These are phyloP conservation scores for Microsporum ferrugineum DNA, from an alignment of 2,329 filamentous ascomycete species.

Conservation along the genomic window DNA sequence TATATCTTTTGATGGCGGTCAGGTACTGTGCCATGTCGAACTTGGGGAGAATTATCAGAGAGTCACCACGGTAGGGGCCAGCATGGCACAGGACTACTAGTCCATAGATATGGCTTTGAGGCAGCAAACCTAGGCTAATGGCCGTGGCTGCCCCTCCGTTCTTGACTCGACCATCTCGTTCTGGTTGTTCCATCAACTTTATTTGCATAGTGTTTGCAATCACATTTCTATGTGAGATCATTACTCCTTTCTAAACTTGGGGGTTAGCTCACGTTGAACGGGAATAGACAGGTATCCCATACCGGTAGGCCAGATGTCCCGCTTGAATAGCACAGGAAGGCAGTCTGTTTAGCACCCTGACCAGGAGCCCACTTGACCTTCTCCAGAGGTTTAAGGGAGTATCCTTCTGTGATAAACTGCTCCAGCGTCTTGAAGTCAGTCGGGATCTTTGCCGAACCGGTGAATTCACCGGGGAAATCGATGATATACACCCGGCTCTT, in stretches of 20 bases:
- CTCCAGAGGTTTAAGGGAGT: slow-evolving; percentile 29
- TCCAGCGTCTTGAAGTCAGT: slow-evolving; percentile 51
- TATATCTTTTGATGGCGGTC: slow-evolving; percentile 53
- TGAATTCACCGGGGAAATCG: slow-evolving; percentile 49
- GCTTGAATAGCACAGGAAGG: slow-evolving; percentile 70
- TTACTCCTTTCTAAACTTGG: slow-evolving; percentile 58
- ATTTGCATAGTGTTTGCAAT: slow-evolving; percentile 65
- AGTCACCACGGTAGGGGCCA: slow-evolving; percentile 59
- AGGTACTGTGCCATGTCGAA: slow-evolving; percentile 62
- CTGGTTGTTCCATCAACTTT: slow-evolving; percentile 37
- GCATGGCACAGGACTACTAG: slow-evolving; percentile 59
- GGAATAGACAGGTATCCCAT: slow-evolving; percentile 20
- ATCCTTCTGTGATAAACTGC: slow-evolving; percentile 53
- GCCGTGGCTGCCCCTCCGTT: slow-evolving; percentile 39
- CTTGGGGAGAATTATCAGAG: slow-evolving; percentile 57
- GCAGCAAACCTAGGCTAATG: slow-evolving; percentile 58
- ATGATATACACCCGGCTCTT: slow-evolving; percentile 57
- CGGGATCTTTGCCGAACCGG: slow-evolving; percentile 36
- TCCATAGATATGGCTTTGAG: slow-evolving; percentile 72
- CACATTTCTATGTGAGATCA: slow-evolving; percentile 69
- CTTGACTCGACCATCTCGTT: slow-evolving; percentile 17
- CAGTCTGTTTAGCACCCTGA: slow-evolving; percentile 47
- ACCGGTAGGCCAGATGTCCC: slow-evolving; percentile 69
- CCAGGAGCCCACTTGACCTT: slow-evolving; percentile 32
- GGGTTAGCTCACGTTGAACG: not conserved